Percentiles rank a stretch among this genome's conserved stretches.
phyloP scores from a whole-genome alignment of 1,139 yeast genomes.

The Geotrichum carabidarum region DNA sequence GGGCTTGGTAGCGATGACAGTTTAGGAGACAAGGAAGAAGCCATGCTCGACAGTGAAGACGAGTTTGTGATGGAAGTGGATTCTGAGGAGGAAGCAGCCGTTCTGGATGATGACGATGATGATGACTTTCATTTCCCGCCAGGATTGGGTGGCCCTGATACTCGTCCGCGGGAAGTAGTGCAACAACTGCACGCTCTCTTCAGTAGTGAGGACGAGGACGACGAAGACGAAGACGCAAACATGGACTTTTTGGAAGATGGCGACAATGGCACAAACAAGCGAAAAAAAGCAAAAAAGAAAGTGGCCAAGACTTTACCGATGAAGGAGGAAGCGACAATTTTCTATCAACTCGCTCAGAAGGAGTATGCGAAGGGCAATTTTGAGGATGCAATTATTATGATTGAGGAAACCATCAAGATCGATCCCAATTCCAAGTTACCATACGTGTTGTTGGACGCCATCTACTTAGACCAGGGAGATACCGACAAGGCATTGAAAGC shows the following conservation, averaged over 20 bases:
- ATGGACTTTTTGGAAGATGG: constrained; percentile 26
- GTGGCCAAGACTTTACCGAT: constrained; percentile 17
- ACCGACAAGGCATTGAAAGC: constrained; percentile 69
- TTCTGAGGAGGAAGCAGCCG: background rate
- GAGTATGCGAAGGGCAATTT: constrained; percentile 66
- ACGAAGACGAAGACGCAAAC: constrained; percentile 30
- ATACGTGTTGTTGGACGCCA: constrained; percentile 79
- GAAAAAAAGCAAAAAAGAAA: background rate
- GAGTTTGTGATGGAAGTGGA: background rate
- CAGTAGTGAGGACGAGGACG: constrained; percentile 17
- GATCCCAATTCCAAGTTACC: constrained; percentile 81
- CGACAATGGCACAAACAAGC: background rate
- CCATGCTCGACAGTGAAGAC: background rate
- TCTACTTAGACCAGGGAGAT: constrained; percentile 64
- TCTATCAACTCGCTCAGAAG: constrained; percentile 55
- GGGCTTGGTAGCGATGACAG: background rate
- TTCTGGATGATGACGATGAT: background rate
- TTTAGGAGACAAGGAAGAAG: background rate
- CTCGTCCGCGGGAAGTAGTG: constrained; percentile 1
- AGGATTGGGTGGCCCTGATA: constrained; percentile 1
- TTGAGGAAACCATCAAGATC: constrained; percentile 66
- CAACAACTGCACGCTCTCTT: constrained; percentile 9
- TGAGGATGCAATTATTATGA: constrained; percentile 59
- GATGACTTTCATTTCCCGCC: constrained; percentile 3
- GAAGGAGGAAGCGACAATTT: constrained; percentile 15